Base-by-base conservation (phyloP, 2,329 filamentous ascomycete genomes). In the Aspergillus neotritici region DNA sequence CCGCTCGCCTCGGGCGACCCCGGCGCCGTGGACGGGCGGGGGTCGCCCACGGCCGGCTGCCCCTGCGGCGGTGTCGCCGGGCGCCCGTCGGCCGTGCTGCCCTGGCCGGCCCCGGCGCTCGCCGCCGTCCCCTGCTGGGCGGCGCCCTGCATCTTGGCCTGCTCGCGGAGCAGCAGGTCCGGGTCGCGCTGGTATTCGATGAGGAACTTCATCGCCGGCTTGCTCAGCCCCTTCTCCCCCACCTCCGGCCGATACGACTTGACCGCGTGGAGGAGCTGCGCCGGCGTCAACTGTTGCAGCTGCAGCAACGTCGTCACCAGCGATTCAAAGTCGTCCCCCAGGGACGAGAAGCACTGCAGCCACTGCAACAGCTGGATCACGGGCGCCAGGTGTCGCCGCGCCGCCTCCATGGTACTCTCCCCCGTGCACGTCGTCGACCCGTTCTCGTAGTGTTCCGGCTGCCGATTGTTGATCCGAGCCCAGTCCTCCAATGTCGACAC, bases 341-440 rank as follows among this genome's bases (percentile, higher is more conserved):
- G 77, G 1, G 89, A 95, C 1, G 93, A 97, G 67, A 97, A 97
- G 65, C 90, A 96, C 64, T 98, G 93, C 30, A 98, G 74, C 93
- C 93, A 98, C 66, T 98, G 93, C 5, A 98, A 74, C 3, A 98
- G 75, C 65, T 98, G 93, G 43, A 97, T 90, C 14, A 95, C 79
- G 4, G 93, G 93, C 6, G 87, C 85, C 14, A 98, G 75, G 64
- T 98, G 91, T 48, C 84, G 79, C 52, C 89, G 79, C 15, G 89
- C 83, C 4, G 89, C 80, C 33, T 97, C 91, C 14, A 93, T 77
- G 0, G 87, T 96, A 40, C 81, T 86, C 62, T 97, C 93, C 3
- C 91, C 91, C 1, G 83, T 87, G 5, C 86, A 82, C 13, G 78
- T 85, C 66, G 87, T 90, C 41, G 91, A 90, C 13, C 91, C 91